Evolutionary conservation across 2,329 filamentous ascomycete species (phyloP).

Genomic region (Stagonosporopsis tanaceti): DNA sequence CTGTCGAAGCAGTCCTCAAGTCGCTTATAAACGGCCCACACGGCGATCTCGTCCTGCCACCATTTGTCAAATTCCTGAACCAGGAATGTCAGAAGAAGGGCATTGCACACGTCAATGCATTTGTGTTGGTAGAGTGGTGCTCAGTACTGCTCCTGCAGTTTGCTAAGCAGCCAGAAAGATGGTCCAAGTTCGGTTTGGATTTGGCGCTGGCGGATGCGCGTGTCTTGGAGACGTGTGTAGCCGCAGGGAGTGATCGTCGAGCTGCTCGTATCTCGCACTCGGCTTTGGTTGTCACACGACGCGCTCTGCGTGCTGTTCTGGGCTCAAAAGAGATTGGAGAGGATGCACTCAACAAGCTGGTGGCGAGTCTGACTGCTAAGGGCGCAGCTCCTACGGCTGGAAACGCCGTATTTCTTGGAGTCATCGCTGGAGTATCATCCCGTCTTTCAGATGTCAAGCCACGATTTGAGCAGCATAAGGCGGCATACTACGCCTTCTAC

Average conservation of each 20-base stretch:
- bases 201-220: slow-evolving; percentile 74
- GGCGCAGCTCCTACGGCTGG: slow-evolving; percentile 68
- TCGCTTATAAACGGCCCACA: slow-evolving; percentile 69
- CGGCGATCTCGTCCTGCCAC: slow-evolving; percentile 64
- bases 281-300: slow-evolving; percentile 78
- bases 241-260: slow-evolving; percentile 45
- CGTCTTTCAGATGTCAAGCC: slow-evolving; percentile 71
- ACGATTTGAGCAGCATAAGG: slow-evolving; percentile 70
- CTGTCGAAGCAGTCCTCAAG: slow-evolving; percentile 81
- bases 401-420: slow-evolving; percentile 80
- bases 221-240: slow-evolving; percentile 79
- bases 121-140: slow-evolving; percentile 91
- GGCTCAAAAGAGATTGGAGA: slow-evolving; percentile 65
- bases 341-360: slow-evolving; percentile 67
- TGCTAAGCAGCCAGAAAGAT: slow-evolving; percentile 64
- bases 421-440: slow-evolving; percentile 85
- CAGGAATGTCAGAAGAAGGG: slow-evolving; percentile 77
- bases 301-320: slow-evolving; percentile 79
- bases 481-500: slow-evolving; percentile 82
- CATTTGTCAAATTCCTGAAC: slow-evolving; percentile 72
- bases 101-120: slow-evolving; percentile 81
- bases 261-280: slow-evolving; percentile 71
- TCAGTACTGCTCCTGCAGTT: slow-evolving; percentile 78
- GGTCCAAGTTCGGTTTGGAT: slow-evolving; percentile 70
- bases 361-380: slow-evolving; percentile 75